A percentile compares a stretch with the other conserved stretches of the same genome.
Conservation (phyloP, 306 rosid genomes). For the Rubus parviflorus region DNA sequence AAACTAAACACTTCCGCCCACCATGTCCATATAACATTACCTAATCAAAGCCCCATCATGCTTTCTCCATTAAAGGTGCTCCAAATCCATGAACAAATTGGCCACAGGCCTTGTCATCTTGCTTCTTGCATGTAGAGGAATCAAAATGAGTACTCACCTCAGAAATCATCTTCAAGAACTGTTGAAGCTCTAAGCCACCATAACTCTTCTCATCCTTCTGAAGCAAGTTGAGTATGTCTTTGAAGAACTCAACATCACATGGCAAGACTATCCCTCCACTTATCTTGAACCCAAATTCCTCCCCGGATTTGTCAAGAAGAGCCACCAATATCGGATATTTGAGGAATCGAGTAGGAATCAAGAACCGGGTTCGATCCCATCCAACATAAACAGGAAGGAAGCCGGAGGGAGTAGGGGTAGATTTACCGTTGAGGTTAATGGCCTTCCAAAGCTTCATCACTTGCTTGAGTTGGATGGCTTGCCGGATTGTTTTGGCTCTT, state of each 20-base stretch:
- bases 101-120: background rate
- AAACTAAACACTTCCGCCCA: background rate
- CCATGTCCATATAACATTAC: background rate
- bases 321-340: slow-evolving; percentile 9
- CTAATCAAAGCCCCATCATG: background rate
- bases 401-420: slow-evolving; percentile 11
- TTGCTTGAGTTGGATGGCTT: slow-evolving; percentile 20
- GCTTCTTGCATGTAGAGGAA: slow-evolving; percentile 5
- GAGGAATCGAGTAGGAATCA: slow-evolving; percentile 22
- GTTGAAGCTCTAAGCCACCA: slow-evolving; percentile 1
- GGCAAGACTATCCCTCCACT: slow-evolving; percentile 22
- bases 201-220: slow-evolving; percentile 11
- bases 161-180: slow-evolving; percentile 17
- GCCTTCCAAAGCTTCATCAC: slow-evolving; percentile 18
- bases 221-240: slow-evolving; percentile 2
- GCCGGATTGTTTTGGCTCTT: slow-evolving; percentile 12
- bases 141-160: slow-evolving; percentile 21
- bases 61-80: slow-evolving; percentile 10
- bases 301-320: background rate
- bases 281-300: slow-evolving; percentile 23
- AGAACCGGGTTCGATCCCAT: slow-evolving; percentile 1
- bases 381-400: slow-evolving; percentile 23
- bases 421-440: background rate
- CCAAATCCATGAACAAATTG: background rate
- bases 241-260: slow-evolving; percentile 23